Evolutionary conservation across 345 rosid genomes (phyloP).

Genomic region (Lumnitzera racemosa): DNA sequence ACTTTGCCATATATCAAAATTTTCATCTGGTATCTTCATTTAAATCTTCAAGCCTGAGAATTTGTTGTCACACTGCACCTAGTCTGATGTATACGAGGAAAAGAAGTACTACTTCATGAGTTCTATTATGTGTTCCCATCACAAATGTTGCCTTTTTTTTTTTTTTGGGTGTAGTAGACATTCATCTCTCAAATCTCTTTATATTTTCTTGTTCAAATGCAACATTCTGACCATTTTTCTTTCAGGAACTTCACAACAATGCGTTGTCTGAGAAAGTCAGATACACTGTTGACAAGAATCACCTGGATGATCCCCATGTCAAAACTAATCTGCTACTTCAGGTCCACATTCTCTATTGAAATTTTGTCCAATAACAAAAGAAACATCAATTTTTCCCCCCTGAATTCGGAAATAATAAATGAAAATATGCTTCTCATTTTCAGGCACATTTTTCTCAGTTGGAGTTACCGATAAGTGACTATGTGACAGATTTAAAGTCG

Average conservation of each 20-base stretch:
- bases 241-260: conserved; percentile 78
- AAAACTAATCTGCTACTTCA: conserved; percentile 88
- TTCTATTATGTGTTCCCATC: too few relatives aligned
- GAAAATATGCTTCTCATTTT: conserved; percentile 3
- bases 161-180: too few relatives aligned
- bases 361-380: too few relatives aligned
- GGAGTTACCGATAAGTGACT: conserved; percentile 86
- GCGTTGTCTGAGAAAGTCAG: conserved; percentile 64
- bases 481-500: conserved; percentile 87
- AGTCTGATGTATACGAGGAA: too few relatives aligned
- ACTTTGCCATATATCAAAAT: too few relatives aligned
- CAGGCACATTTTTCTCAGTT: conserved; percentile 93
- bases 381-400: not conserved
- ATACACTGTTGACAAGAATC: conserved; percentile 61
- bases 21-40: too few relatives aligned
- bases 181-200: not conserved
- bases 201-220: not conserved
- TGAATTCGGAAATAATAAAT: not conserved
- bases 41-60: too few relatives aligned
- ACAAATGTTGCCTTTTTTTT: too few relatives aligned
- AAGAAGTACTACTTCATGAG: too few relatives aligned
- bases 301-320: conserved; percentile 88
- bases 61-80: too few relatives aligned
- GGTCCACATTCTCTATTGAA: conserved; percentile 25
- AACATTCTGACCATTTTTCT: conserved; percentile 5